Conservation (phyloP, 2,329 filamentous ascomycete species). For the Penicillium sp. region DNA sequence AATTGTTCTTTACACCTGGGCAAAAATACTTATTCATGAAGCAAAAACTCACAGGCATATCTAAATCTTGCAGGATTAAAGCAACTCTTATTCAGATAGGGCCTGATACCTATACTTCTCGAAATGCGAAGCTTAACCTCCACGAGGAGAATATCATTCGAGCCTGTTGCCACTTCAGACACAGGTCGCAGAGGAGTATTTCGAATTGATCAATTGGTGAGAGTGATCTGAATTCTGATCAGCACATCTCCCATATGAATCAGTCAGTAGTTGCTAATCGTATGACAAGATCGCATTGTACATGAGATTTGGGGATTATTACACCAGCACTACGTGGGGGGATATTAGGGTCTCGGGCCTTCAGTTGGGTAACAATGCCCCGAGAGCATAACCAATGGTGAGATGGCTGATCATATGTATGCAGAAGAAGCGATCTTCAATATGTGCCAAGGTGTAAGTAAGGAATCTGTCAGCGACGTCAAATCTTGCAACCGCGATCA, state of each 20-base stretch:
- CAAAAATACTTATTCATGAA: too few relatives aligned
- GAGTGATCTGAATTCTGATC: constrained; percentile 7
- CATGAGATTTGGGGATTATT: constrained; percentile 7
- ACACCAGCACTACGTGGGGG: too few relatives aligned
- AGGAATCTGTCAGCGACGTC: constrained; percentile 9
- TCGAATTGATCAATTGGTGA: constrained; percentile 11
- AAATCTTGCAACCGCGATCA: constrained; percentile 3
- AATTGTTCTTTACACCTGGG: too few relatives aligned
- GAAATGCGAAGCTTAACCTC: not conserved
- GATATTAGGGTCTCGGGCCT: not conserved
- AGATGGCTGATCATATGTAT: not conserved
- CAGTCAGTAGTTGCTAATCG: constrained; percentile 7
- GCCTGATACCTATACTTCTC: not conserved
- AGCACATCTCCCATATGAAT: constrained; percentile 1
- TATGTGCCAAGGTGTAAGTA: constrained; percentile 13
- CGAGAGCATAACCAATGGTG: constrained; percentile 6
- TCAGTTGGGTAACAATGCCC: constrained; percentile 6
- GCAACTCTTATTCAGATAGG: too few relatives aligned
- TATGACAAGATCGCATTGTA: not conserved
- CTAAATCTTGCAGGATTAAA: not conserved
- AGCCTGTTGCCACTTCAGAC: not conserved
- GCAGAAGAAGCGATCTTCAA: constrained; percentile 7
- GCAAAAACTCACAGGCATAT: not conserved
- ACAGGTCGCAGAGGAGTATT: constrained; percentile 2
- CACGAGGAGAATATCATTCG: not conserved